Conservation (phyloP, 768 basidiomycete species). For the Wakefieldia striispora region DNA sequence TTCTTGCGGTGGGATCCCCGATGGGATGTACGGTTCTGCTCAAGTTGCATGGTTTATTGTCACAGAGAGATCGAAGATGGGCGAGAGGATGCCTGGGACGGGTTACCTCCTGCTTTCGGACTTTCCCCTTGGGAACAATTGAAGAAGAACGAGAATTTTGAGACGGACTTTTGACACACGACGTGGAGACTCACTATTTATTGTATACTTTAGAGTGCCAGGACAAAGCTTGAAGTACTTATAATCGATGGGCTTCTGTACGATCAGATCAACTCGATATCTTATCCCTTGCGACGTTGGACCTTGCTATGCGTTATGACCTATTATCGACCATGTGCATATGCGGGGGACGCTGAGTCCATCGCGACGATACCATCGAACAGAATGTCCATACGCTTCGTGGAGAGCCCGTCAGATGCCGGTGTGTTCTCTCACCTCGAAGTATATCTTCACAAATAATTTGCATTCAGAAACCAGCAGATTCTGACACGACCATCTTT, state of each 20-base stretch:
- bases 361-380: too few species aligned
- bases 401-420: too few species aligned
- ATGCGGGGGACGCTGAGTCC: too few species aligned
- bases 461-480: too few species aligned
- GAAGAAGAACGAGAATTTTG: neutral
- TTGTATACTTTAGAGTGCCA: neutral
- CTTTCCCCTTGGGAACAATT: constrained; percentile 14
- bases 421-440: too few species aligned
- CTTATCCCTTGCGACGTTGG: too few species aligned
- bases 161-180: constrained; percentile 5
- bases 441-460: too few species aligned
- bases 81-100: constrained; percentile 24
- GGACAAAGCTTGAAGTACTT: neutral
- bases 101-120: constrained; percentile 19
- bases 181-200: neutral
- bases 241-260: neutral
- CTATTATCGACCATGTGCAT: too few species aligned
- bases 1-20: constrained; percentile 22
- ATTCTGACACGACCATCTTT: too few species aligned
- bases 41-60: constrained; percentile 19
- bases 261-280: neutral
- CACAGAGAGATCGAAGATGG: constrained; percentile 27
- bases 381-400: too few species aligned
- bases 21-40: constrained; percentile 23
- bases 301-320: too few species aligned